Evolutionary conservation across 2,329 filamentous ascomycete genomes (phyloP).

Genomic region (Clonostachys sp.): DNA sequence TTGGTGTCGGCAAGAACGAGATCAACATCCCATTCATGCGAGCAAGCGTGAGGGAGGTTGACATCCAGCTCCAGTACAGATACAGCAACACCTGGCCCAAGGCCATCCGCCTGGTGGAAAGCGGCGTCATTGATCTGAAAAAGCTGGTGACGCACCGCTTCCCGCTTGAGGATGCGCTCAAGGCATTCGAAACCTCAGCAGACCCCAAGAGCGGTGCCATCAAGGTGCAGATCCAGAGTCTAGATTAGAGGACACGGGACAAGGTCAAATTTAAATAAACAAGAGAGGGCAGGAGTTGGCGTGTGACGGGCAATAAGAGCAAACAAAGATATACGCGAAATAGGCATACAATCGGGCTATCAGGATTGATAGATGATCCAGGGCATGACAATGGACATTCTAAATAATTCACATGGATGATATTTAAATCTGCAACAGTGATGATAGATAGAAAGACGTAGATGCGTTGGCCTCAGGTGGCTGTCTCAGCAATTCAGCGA

Average conservation of each 20-base stretch:
- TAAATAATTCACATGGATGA: background rate
- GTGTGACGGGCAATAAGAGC: background rate
- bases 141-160: conserved; percentile 87
- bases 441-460: too few relatives aligned
- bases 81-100: conserved; percentile 96
- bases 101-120: conserved; percentile 82
- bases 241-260: conserved; percentile 31
- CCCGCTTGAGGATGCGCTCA: conserved; percentile 76
- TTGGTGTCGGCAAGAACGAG: conserved; percentile 92
- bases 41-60: conserved; percentile 83
- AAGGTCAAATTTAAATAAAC: background rate
- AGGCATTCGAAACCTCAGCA: conserved; percentile 85
- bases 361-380: too few relatives aligned
- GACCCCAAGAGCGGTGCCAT: conserved; percentile 92
- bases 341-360: background rate
- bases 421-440: background rate
- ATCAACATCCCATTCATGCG: conserved; percentile 96
- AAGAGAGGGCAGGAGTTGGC: conserved; percentile 1
- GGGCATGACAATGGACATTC: too few relatives aligned
- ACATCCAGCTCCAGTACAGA: conserved; percentile 94
- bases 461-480: too few relatives aligned
- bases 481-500: too few relatives aligned
- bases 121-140: conserved; percentile 75
- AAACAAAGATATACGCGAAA: background rate
- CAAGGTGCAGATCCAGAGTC: conserved; percentile 89